These are phyloP conservation scores for Colletotrichum euphorbiae DNA, from an alignment of 2,329 filamentous ascomycete species.

Conservation along the genomic window DNA sequence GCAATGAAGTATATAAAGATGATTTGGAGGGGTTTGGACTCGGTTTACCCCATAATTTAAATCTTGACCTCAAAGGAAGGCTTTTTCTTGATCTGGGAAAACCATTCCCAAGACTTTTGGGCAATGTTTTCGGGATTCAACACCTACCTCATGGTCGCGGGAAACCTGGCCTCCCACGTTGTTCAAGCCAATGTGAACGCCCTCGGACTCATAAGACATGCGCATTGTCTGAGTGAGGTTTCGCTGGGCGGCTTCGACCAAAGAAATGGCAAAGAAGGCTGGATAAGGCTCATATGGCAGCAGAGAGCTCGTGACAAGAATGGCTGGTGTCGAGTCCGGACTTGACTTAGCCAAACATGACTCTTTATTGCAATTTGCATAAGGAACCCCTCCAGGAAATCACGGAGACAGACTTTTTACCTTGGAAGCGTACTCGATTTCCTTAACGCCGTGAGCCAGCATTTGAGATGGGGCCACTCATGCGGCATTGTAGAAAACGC, in stretches of 20 bases:
- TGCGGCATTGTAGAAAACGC: slow-evolving; percentile 65
- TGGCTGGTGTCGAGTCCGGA: slow-evolving; percentile 51
- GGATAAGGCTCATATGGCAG: slow-evolving; percentile 60
- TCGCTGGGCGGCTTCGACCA: slow-evolving; percentile 63
- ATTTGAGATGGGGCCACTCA: slow-evolving; percentile 56
- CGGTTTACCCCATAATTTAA: background rate
- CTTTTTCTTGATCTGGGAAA: slow-evolving; percentile 50
- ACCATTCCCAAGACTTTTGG: slow-evolving; percentile 56
- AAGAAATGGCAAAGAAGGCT: slow-evolving; percentile 59
- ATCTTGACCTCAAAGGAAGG: slow-evolving; percentile 52
- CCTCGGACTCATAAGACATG: slow-evolving; percentile 50
- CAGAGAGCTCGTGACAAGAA: slow-evolving; percentile 61
- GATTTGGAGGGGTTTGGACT: too few relatives aligned
- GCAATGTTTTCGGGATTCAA: slow-evolving; percentile 50
- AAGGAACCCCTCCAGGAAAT: too few relatives aligned
- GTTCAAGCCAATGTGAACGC: slow-evolving; percentile 61
- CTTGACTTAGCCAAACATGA: slow-evolving; percentile 47
- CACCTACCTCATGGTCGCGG: slow-evolving; percentile 39
- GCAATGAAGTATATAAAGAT: too few relatives aligned
- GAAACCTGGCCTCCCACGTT: slow-evolving; percentile 57
- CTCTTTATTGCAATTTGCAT: too few relatives aligned
- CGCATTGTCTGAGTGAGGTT: slow-evolving; percentile 60
- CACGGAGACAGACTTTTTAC: slow-evolving; percentile 45
- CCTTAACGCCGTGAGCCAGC: slow-evolving; percentile 54
- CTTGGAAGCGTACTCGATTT: slow-evolving; percentile 62